Base-by-base conservation (phyloP, 345 rosid genomes). In the Psidium guajava region DNA sequence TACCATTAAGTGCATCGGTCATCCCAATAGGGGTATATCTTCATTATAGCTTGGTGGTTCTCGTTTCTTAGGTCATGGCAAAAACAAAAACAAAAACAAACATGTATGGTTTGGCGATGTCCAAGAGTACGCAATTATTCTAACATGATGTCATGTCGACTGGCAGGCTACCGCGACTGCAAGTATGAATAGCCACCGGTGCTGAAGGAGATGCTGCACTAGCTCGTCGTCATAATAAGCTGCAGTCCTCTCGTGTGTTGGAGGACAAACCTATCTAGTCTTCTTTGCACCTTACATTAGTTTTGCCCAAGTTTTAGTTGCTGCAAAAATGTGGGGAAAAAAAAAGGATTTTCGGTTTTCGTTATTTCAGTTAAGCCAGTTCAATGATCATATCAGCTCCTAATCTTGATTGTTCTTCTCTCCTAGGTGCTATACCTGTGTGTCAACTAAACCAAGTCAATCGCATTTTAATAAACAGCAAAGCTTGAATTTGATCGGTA, bases 141-240 rank as follows among this genome's bases (percentile, higher is more conserved):
- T 36, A 28, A 57, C 64, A 11, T 64, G 32, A 8, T 20, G n/a
- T 47, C 50, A 20, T 73, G 36, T 77, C 12, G 55, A 59, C 82
- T 53, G 90, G 91, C 90, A 92, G 95, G 94, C 89, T 93, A 88
- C 88, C 91, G 90, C 53, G 86, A 86, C 84, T 93, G 95, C 92
- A 69, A 83, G 75, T 93, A 82, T 82, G 83, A 20, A 53, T 82
- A 81, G 83, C 54, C 27, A 32, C 83, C 22, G 11, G 83, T 12
- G 27, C 50, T 1, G 21, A 81, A 16, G 40, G 36, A 80, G 82
- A 80, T n/a, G 82, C 75, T 28, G 75, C 75, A 28, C 47, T 36
- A 44, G 14, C 54, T 6, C 12, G 22, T 81, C 28, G 40, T 47
- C 52, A 49, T 81, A 81, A 81, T 81, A 81, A 81, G 40, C 55